Conservation (phyloP, 1,139 yeast species). For the Pichia sp. region DNA sequence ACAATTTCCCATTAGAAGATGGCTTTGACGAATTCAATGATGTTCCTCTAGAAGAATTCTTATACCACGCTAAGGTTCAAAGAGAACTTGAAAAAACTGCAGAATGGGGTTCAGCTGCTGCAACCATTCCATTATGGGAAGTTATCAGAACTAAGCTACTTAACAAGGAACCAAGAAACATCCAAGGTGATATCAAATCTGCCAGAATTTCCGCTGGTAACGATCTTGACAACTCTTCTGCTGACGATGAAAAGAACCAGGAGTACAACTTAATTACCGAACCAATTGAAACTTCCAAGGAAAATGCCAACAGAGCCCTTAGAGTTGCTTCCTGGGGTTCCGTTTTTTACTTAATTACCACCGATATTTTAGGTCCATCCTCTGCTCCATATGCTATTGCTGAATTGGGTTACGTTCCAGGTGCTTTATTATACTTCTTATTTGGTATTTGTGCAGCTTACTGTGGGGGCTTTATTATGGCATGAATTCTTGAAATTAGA, state of each 20-base stretch:
- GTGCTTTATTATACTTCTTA: constrained; percentile 30
- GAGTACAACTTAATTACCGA: constrained; percentile 1
- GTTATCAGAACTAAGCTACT: constrained; percentile 6
- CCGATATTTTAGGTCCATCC: constrained; percentile 39
- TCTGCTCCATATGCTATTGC: constrained; percentile 36
- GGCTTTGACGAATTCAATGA: constrained; percentile 6
- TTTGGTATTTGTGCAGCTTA: constrained; percentile 34
- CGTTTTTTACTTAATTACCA: constrained; percentile 36
- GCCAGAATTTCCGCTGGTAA: background rate
- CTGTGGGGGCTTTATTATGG: constrained; percentile 17
- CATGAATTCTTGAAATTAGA: constrained; percentile 22
- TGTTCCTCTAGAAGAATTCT: constrained; percentile 9
- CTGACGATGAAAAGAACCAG: background rate
- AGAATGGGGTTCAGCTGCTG: constrained; percentile 10
- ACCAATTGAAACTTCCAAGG: constrained; percentile 5
- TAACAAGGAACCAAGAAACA: constrained; percentile 1
- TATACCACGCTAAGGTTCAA: constrained; percentile 7
- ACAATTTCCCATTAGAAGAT: constrained; percentile 4
- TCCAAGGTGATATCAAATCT: background rate
- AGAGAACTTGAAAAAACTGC: constrained; percentile 9
- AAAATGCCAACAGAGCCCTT: constrained; percentile 10
- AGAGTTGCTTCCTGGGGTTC: constrained; percentile 19
- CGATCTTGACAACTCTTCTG: background rate
- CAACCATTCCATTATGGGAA: constrained; percentile 9
- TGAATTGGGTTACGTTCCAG: constrained; percentile 36